Percentiles rank a stretch among this genome's conserved stretches.
Evolutionary conservation across 2,329 filamentous ascomycete species (phyloP).

Genomic region (Fusarium algeriense): DNA sequence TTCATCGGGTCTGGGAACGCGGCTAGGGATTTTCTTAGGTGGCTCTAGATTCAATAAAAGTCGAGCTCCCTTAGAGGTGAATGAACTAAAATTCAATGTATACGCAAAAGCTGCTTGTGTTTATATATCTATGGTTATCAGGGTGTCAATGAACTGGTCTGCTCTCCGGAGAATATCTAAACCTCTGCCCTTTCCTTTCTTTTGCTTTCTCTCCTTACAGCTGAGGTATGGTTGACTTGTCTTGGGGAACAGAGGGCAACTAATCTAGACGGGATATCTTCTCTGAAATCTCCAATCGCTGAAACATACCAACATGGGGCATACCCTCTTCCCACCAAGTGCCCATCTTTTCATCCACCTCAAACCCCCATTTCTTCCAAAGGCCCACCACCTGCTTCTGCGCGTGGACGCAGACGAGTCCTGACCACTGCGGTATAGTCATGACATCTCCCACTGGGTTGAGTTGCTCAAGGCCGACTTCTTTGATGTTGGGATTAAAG

Average conservation of each 20-base stretch:
- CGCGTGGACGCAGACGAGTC: slow-evolving; percentile 83
- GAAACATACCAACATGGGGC: slow-evolving; percentile 86
- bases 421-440: slow-evolving; percentile 72
- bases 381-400: slow-evolving; percentile 73
- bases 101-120: slow-evolving; percentile 13
- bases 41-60: slow-evolving; percentile 60
- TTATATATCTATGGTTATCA: background rate
- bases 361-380: slow-evolving; percentile 81
- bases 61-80: slow-evolving; percentile 56
- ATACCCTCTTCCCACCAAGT: slow-evolving; percentile 88
- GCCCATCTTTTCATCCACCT: slow-evolving; percentile 78
- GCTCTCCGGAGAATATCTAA: background rate
- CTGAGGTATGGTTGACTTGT: background rate
- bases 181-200: background rate
- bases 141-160: background rate
- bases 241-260: slow-evolving; percentile 2
- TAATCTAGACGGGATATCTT: slow-evolving; percentile 46
- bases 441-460: slow-evolving; percentile 53
- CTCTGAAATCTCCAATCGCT: slow-evolving; percentile 56
- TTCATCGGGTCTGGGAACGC: slow-evolving; percentile 60
- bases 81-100: slow-evolving; percentile 48
- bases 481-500: slow-evolving; percentile 64
- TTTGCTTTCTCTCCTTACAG: background rate
- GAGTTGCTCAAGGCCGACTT: slow-evolving; percentile 59
- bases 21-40: slow-evolving; percentile 59